A percentile compares a stretch with the other conserved stretches of the same genome.
Conservation (phyloP, 306 rosid genomes). For the Prosopis cineraria region DNA sequence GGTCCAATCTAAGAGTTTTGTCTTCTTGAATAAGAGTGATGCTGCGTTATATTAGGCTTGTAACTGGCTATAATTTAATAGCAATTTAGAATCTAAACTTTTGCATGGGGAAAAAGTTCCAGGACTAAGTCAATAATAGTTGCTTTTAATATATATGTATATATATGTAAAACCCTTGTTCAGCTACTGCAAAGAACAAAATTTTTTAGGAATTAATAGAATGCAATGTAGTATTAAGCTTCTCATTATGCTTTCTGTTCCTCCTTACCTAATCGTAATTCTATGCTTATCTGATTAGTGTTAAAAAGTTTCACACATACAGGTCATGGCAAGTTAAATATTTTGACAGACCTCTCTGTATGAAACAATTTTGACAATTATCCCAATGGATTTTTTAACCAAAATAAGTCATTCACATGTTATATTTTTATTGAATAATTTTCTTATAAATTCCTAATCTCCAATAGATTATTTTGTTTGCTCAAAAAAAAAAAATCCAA, state of each 20-base stretch:
- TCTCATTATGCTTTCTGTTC: background rate
- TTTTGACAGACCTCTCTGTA: background rate
- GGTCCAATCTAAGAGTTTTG: background rate
- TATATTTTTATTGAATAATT: too few species aligned
- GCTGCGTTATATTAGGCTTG: background rate
- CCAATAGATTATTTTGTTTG: too few species aligned
- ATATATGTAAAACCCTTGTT: background rate
- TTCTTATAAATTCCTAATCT: too few species aligned
- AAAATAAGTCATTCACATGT: too few species aligned
- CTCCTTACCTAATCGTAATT: background rate
- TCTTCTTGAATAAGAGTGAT: background rate
- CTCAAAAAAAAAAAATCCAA: too few species aligned
- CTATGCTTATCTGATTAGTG: background rate
- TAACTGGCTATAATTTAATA: background rate
- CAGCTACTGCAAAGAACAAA: background rate
- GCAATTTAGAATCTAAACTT: background rate
- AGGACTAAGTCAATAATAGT: background rate
- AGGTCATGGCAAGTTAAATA: background rate
- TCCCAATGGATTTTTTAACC: too few species aligned
- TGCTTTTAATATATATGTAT: background rate
- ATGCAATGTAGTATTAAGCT: background rate
- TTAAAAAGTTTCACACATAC: background rate
- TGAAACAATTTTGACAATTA: too few species aligned
- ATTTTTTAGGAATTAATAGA: constrained; percentile 8
- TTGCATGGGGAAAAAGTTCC: background rate